These are phyloP conservation scores for Chlorella sorokiniana DNA, from an alignment of 139 green algal species.

Conservation along the genomic window DNA sequence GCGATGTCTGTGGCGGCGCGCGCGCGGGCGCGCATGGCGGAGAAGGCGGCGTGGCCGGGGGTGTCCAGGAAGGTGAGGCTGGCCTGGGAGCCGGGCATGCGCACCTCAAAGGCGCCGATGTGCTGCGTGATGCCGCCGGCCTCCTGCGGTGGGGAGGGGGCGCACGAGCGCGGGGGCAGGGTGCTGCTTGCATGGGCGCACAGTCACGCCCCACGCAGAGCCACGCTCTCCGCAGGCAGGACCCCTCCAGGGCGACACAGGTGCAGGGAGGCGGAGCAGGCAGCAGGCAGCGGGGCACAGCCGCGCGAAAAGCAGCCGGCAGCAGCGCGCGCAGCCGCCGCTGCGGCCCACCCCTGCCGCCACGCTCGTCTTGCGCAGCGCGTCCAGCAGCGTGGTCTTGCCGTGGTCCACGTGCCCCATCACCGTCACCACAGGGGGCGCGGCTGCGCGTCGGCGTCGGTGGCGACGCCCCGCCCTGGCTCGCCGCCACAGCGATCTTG, in stretches of 20 bases:
- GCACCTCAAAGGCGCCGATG: slow-evolving; percentile 91
- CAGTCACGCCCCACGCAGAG: too few relatives aligned
- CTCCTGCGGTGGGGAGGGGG: slow-evolving; percentile 53
- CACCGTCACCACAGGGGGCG: slow-evolving; percentile 87
- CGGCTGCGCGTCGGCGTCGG: slow-evolving; percentile 46
- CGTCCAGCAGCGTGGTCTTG: slow-evolving; percentile 93
- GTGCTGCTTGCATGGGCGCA: background rate
- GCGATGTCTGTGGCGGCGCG: slow-evolving; percentile 86
- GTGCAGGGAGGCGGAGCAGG: background rate
- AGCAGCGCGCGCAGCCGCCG: too few relatives aligned
- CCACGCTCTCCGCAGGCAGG: too few relatives aligned
- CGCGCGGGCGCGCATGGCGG: slow-evolving; percentile 84
- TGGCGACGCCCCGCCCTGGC: background rate
- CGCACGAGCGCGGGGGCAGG: background rate
- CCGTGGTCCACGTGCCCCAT: slow-evolving; percentile 96
- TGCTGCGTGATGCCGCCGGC: slow-evolving; percentile 96
- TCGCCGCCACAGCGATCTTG: slow-evolving; percentile 43
- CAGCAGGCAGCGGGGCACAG: background rate
- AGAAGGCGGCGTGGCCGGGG: slow-evolving; percentile 92
- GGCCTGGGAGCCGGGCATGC: slow-evolving; percentile 56
- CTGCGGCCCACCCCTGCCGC: slow-evolving; percentile 55
- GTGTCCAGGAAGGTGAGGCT: slow-evolving; percentile 93
- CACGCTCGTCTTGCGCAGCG: slow-evolving; percentile 81
- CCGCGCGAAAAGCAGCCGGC: background rate
- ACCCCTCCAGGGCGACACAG: background rate